Evolutionary conservation across 2,329 filamentous ascomycete species (phyloP).

Genomic region (Ploettnerulaceae sp.): DNA sequence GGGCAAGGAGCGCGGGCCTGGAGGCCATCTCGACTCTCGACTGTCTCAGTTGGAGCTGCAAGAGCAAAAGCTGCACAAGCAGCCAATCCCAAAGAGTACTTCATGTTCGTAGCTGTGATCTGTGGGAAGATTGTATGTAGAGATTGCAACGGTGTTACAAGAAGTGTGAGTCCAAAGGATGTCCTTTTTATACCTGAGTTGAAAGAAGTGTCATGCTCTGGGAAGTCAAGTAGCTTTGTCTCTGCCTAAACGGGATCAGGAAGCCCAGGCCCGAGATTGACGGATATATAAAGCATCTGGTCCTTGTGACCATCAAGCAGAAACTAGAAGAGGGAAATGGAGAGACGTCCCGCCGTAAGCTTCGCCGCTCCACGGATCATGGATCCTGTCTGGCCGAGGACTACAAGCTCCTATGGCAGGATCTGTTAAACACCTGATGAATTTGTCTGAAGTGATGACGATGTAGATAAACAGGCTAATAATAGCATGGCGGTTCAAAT

Average conservation of each 20-base stretch:
- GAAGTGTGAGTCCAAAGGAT: slow-evolving; percentile 2
- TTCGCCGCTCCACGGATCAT: slow-evolving; percentile 13
- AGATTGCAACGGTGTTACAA: slow-evolving; percentile 11
- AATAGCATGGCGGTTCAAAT: slow-evolving; percentile 8
- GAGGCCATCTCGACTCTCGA: slow-evolving; percentile 14
- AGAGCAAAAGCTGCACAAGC: slow-evolving; percentile 21
- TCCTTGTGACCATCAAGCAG: slow-evolving; percentile 20
- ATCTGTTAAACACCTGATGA: slow-evolving; percentile 13
- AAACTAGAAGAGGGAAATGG: slow-evolving; percentile 18
- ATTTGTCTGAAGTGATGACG: slow-evolving; percentile 1
- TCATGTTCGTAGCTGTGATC: slow-evolving; percentile 19
- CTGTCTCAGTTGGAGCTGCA: slow-evolving; percentile 20
- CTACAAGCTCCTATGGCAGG: slow-evolving; percentile 11
- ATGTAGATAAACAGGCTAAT: slow-evolving; percentile 14
- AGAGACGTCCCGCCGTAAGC: slow-evolving; percentile 17
- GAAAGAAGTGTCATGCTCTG: neutral
- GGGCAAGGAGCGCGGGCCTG: slow-evolving; percentile 17
- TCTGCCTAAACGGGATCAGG: slow-evolving; percentile 24
- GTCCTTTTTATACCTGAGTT: slow-evolving; percentile 16
- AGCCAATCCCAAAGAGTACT: slow-evolving; percentile 22
- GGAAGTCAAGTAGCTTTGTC: slow-evolving; percentile 9
- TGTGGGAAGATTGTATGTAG: slow-evolving; percentile 12
- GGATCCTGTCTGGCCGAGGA: slow-evolving; percentile 9
- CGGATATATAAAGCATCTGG: slow-evolving; percentile 15
- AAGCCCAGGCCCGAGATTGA: slow-evolving; percentile 21